Conservation (phyloP, 2,329 filamentous ascomycete species). For the Alternaria solani region DNA sequence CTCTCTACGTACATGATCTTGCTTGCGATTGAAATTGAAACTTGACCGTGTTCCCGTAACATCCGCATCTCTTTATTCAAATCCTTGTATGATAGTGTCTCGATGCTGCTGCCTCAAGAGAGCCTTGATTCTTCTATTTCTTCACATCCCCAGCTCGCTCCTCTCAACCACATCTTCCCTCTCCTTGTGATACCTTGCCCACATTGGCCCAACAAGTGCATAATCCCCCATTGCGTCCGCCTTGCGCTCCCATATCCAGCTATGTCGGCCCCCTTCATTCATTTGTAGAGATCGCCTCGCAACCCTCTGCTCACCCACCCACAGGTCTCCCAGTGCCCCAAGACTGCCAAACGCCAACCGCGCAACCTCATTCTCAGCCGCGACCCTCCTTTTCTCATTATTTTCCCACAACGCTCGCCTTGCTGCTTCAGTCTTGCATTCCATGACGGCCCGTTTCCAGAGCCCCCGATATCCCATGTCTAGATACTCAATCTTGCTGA, state of each 20-base stretch:
- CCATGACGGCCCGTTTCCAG: constrained; percentile 24
- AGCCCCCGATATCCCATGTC: constrained; percentile 26
- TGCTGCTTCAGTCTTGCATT: constrained; percentile 19
- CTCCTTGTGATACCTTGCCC: constrained; percentile 19
- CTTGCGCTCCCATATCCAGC: constrained; percentile 28
- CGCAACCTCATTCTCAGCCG: constrained; percentile 25
- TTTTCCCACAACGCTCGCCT: constrained; percentile 19
- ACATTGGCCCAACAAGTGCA: constrained; percentile 6
- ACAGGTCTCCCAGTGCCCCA: constrained; percentile 16
- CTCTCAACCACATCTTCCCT: constrained; percentile 20
- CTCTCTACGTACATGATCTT: not conserved
- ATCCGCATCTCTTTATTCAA: not conserved
- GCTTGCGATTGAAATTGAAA: not conserved
- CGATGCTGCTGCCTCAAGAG: not conserved
- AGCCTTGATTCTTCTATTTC: not conserved
- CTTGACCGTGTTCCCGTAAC: not conserved
- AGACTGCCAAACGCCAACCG: constrained; percentile 21
- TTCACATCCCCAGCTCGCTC: constrained; percentile 17
- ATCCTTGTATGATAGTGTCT: not conserved
- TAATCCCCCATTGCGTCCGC: constrained; percentile 10
- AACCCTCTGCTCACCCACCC: constrained; percentile 28
- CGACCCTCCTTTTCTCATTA: constrained; percentile 22
- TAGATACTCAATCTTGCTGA: constrained; percentile 23
- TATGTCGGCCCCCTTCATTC: not conserved
- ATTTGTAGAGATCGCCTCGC: constrained; percentile 12